phyloP scores from a whole-genome alignment of 768 basidiomycete genomes.

The Clitopilus passeckerianus region DNA sequence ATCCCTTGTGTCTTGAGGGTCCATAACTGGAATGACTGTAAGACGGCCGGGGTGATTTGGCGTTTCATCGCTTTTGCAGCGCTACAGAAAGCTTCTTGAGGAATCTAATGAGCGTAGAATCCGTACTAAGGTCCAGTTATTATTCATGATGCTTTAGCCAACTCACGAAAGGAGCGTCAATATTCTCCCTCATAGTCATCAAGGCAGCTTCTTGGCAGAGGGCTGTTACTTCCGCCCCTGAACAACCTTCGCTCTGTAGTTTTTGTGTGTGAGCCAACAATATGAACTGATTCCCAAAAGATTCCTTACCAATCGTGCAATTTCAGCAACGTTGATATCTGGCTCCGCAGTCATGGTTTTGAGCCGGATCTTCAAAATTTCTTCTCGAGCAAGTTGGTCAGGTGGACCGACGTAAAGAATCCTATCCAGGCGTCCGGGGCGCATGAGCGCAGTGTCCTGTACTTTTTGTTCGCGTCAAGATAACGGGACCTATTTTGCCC shows the following conservation, averaged over 20 bases:
- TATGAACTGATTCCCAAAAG: conserved; percentile 1
- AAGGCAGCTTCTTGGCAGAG: conserved; percentile 97
- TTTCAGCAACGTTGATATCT: conserved; percentile 55
- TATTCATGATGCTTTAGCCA: too few relatives aligned
- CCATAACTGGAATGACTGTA: conserved; percentile 75
- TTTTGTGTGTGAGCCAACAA: background rate
- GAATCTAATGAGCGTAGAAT: conserved; percentile 47
- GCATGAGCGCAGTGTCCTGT: conserved; percentile 92
- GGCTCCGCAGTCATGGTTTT: conserved; percentile 77
- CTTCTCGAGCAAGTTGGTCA: conserved; percentile 69
- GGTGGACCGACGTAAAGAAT: conserved; percentile 95
- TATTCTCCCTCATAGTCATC: conserved; percentile 84
- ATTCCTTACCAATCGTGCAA: conserved; percentile 63
- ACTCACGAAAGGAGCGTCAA: conserved; percentile 65
- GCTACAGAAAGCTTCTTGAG: conserved; percentile 63
- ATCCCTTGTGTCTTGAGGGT: conserved; percentile 20
- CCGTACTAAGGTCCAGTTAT: conserved; percentile 2
- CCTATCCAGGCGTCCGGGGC: conserved; percentile 91
- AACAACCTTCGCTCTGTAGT: conserved; percentile 85
- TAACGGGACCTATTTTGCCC: background rate
- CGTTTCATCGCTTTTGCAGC: conserved; percentile 69
- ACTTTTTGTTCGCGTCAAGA: conserved; percentile 1
- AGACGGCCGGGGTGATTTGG: conserved; percentile 81
- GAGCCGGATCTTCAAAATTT: conserved; percentile 80
- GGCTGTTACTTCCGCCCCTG: conserved; percentile 89